Conservation (phyloP, 768 basidiomycete genomes). For the Lentinula aciculospora region DNA sequence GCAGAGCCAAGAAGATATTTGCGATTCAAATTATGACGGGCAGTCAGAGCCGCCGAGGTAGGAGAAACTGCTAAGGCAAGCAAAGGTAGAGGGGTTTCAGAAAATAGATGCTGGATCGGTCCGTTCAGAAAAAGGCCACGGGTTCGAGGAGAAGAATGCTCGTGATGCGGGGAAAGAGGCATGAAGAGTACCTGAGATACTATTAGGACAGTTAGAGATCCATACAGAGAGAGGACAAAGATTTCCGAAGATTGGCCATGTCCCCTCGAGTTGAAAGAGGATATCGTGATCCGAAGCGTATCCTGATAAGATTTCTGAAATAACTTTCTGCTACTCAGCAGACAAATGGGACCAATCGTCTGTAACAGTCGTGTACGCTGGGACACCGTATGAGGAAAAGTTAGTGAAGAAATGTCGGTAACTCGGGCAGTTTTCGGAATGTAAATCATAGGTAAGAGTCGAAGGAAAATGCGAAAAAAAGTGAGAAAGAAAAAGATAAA, state of each 20-base stretch:
- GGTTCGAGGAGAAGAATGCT: neutral
- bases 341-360: neutral
- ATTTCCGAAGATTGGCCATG: slow-evolving; percentile 7
- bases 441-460: neutral
- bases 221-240: neutral
- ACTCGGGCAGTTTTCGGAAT: slow-evolving; percentile 7
- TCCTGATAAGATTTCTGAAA: neutral
- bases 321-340: neutral
- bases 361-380: neutral
- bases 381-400: slow-evolving; percentile 3
- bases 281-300: neutral
- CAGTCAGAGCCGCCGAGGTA: slow-evolving; percentile 1
- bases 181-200: neutral
- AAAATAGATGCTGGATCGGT: slow-evolving; percentile 1
- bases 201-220: neutral
- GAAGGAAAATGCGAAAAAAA: neutral
- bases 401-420: neutral
- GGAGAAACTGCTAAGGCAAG: neutral
- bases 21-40: neutral
- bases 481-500: neutral
- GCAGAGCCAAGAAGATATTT: neutral
- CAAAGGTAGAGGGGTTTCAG: neutral
- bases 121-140: neutral
- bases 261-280: neutral
- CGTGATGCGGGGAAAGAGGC: slow-evolving; percentile 1